Conservation (phyloP, 2,329 filamentous ascomycete genomes). For the Xylariales sp. region DNA sequence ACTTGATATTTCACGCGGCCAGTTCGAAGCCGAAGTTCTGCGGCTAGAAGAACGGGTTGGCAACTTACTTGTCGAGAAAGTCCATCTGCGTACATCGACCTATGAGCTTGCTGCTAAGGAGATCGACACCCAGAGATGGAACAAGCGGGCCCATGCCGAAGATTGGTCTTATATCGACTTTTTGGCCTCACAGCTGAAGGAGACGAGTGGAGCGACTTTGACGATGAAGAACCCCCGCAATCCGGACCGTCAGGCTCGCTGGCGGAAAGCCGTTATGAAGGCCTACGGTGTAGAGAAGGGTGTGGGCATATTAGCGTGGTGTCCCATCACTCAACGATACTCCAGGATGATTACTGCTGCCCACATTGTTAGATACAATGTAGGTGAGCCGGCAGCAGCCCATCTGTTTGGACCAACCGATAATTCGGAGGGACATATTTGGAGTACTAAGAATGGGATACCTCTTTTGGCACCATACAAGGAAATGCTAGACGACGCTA, state of each 20-base stretch:
- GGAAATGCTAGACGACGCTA: too few species aligned
- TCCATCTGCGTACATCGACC: conserved; percentile 13
- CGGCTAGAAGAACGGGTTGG: too few species aligned
- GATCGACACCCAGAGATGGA: conserved; percentile 4
- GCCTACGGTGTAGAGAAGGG: conserved; percentile 7
- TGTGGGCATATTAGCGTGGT: conserved; percentile 2
- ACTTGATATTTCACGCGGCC: too few species aligned
- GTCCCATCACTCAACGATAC: conserved; percentile 2
- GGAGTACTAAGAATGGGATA: not conserved
- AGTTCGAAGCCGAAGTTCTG: too few species aligned
- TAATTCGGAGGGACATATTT: conserved; percentile 9
- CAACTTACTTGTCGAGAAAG: conserved; percentile 1
- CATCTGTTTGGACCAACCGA: conserved; percentile 14
- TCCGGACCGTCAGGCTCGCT: not conserved
- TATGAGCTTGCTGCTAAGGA: conserved; percentile 19
- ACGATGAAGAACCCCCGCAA: not conserved
- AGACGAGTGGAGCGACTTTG: too few species aligned
- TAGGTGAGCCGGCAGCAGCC: conserved; percentile 11
- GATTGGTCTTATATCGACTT: not conserved
- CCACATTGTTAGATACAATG: conserved; percentile 25
- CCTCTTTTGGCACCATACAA: too few species aligned
- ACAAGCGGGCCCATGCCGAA: conserved; percentile 6
- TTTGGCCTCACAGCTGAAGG: too few species aligned
- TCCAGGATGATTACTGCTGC: not conserved
- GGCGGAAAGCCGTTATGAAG: conserved; percentile 8